Percentiles rank a stretch among this genome's conserved stretches.
phyloP scores from a whole-genome alignment of 2,329 filamentous ascomycete species.

The Cladosporium sp. region DNA sequence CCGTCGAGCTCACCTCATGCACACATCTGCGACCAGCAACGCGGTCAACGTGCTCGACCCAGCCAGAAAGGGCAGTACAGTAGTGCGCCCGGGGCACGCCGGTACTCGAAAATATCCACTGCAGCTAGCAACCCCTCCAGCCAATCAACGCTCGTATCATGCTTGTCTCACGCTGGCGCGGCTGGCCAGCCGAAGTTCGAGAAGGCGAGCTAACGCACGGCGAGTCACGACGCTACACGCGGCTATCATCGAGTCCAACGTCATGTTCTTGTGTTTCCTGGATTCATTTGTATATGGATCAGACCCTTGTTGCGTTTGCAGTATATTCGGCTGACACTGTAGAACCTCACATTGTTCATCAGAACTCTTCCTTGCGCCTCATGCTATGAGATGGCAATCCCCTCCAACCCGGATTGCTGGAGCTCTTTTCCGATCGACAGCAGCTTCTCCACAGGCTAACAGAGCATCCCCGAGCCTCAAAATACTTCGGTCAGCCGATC shows the following conservation, averaged over 20 bases:
- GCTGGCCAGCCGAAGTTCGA: conserved; percentile 8
- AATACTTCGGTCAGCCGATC: conserved; percentile 6
- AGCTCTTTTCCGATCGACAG: not conserved
- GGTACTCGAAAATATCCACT: not conserved
- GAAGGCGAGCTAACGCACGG: conserved; percentile 3
- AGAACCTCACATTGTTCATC: too few species aligned
- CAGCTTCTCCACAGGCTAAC: not conserved
- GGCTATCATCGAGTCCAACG: not conserved
- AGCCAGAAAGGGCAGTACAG: not conserved
- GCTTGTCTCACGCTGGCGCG: not conserved
- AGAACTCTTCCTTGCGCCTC: too few species aligned
- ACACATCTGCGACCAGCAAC: not conserved
- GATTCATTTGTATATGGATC: too few species aligned
- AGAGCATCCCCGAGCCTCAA: conserved; percentile 5
- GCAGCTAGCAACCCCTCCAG: not conserved
- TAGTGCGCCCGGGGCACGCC: not conserved
- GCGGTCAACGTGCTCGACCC: not conserved
- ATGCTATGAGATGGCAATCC: too few species aligned
- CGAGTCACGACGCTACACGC: conserved; percentile 5
- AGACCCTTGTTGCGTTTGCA: too few species aligned
- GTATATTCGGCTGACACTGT: too few species aligned
- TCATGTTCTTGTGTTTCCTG: not conserved
- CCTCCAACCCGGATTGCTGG: too few species aligned
- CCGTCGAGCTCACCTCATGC: not conserved
- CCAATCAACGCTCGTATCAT: not conserved